Conservation (phyloP, 192 early-diverging fungal genomes). For the Mortierella antarctica region DNA sequence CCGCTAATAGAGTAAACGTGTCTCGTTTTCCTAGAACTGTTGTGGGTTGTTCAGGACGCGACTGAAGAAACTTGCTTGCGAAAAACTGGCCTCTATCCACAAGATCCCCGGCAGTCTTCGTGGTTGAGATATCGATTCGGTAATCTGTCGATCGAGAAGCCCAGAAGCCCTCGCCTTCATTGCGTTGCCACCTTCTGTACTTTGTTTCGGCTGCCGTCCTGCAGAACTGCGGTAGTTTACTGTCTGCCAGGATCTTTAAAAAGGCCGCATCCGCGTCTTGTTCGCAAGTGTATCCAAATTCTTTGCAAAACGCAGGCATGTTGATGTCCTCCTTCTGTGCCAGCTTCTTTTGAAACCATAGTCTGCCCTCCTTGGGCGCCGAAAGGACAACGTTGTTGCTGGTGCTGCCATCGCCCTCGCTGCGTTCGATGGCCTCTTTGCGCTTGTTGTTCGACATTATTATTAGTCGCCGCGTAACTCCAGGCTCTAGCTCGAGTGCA, state of each 20-base stretch:
- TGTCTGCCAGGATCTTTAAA: constrained; percentile 1
- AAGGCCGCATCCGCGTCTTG: constrained; percentile 1
- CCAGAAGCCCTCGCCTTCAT: constrained; percentile 8
- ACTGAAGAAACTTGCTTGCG: background rate
- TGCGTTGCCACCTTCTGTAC: constrained; percentile 8
- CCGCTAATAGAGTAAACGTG: no score
- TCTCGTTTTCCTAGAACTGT: no score
- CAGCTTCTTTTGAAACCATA: background rate
- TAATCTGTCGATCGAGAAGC: background rate
- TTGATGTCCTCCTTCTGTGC: background rate
- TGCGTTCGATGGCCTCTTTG: background rate
- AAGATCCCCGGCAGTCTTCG: constrained; percentile 5
- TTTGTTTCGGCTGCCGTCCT: constrained; percentile 3
- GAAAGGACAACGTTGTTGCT: constrained; percentile 3
- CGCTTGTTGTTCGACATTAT: background rate
- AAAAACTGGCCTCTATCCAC: constrained; percentile 8
- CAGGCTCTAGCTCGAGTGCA: constrained; percentile 1
- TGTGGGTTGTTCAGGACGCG: background rate
- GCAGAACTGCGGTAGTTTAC: background rate
- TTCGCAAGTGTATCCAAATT: constrained; percentile 10
- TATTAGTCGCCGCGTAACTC: no score
- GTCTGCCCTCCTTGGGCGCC: background rate
- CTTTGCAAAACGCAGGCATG: constrained; percentile 2
- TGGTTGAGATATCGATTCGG: constrained; percentile 12
- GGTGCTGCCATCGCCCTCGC: background rate